Evolutionary conservation across 306 rosid genomes (phyloP).

Genomic region (Castanopsis chinensis): DNA sequence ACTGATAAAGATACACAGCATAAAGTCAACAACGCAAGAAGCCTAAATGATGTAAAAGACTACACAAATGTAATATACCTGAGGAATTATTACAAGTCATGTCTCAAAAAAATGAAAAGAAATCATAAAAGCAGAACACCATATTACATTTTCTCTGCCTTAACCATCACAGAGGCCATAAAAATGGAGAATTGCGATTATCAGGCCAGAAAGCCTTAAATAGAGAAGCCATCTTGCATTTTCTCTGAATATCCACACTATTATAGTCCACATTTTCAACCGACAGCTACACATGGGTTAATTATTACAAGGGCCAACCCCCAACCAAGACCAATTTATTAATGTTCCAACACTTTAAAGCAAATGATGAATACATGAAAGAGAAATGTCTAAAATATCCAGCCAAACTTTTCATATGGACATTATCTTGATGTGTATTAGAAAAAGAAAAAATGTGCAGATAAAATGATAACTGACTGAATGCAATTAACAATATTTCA

Average conservation of each 20-base stretch:
- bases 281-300: no score
- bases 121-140: not conserved
- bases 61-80: not conserved
- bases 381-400: not conserved
- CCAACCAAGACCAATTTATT: not conserved
- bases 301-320: no score
- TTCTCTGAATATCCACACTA: no score
- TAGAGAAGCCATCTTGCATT: no score
- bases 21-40: not conserved
- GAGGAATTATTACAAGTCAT: not conserved
- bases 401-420: not conserved
- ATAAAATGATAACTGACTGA: not conserved
- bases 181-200: not conserved
- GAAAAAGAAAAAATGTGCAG: not conserved
- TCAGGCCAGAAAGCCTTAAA: no score
- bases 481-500: not conserved
- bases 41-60: not conserved
- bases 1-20: not conserved
- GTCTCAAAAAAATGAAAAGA: not conserved
- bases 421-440: not conserved
- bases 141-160: not conserved
- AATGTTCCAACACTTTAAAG: not conserved
- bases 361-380: not conserved
- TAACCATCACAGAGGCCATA: not conserved
- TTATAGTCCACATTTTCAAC: no score